Evolutionary conservation across 371 early-diverging fungal species (phyloP).

Genomic region (Mortierella sp.): DNA sequence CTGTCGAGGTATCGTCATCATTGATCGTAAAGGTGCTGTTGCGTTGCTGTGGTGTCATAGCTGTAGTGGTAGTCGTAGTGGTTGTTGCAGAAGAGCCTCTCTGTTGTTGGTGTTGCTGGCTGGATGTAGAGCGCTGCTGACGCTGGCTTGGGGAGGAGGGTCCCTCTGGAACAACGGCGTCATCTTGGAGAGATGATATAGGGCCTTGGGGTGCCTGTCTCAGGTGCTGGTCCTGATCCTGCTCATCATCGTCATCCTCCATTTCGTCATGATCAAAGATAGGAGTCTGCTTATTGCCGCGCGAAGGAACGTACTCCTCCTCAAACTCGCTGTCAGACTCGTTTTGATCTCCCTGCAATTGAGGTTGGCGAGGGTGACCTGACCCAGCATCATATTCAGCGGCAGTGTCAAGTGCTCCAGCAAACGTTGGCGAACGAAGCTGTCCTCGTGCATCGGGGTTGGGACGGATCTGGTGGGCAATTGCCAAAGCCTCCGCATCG

Average conservation of each 20-base stretch:
- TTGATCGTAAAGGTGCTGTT: slow-evolving; percentile 1
- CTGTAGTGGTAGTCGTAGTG: not conserved
- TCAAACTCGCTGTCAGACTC: slow-evolving; percentile 48
- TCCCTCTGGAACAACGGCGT: slow-evolving; percentile 48
- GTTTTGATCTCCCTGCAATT: slow-evolving; percentile 22
- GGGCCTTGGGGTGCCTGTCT: slow-evolving; percentile 13
- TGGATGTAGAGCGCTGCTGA: slow-evolving; percentile 12
- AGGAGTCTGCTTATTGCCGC: not conserved
- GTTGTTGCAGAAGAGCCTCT: slow-evolving; percentile 13
- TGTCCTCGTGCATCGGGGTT: slow-evolving; percentile 22
- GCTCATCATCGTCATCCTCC: slow-evolving; percentile 37
- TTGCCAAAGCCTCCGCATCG: slow-evolving; percentile 39
- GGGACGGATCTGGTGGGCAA: slow-evolving; percentile 35
- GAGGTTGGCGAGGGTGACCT: slow-evolving; percentile 45
- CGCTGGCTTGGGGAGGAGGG: slow-evolving; percentile 24
- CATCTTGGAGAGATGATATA: slow-evolving; percentile 21
- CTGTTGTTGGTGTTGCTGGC: slow-evolving; percentile 13
- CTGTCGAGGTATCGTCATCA: slow-evolving; percentile 40
- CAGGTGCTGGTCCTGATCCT: slow-evolving; percentile 13
- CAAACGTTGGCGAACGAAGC: slow-evolving; percentile 26
- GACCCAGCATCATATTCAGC: not conserved
- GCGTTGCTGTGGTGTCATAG: slow-evolving; percentile 11
- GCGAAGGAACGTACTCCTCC: slow-evolving; percentile 29
- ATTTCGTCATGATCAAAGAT: slow-evolving; percentile 36
- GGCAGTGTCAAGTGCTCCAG: slow-evolving; percentile 3